Base-by-base conservation (phyloP, 139 green algal species). In the Chlamydomonas incerta region DNA sequence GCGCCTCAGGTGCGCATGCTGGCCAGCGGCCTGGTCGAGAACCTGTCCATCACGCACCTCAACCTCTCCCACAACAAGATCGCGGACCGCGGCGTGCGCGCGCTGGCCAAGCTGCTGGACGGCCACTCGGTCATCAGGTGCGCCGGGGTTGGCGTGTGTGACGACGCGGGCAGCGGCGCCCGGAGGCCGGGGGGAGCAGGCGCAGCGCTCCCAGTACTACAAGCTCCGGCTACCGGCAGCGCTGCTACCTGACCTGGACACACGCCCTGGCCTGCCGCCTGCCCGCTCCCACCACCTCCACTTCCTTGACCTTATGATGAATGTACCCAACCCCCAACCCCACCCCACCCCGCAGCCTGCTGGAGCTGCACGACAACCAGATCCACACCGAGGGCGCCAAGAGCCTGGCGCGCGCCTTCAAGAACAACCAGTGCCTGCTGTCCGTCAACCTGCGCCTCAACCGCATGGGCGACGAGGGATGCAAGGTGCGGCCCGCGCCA, bases 51-150 rank as follows among this genome's bases (percentile, higher is more conserved):
- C 47, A 96, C 92, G n/a, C 90, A 97, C 85, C 91, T 98, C 70
- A 93, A 97, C 91, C 88, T 98, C 4, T 91, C 81, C 26, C 92
- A 96, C 88, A 98, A 98, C 87, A 95, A 93, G 90, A 87, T 93
- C 35, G 74, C 80, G 24, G 80, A 86, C 80, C 68, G 94, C 29
- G 95, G 95, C 46, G 89, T 96, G 66, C 85, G 93, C 21, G 94
- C 95, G 37, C 83, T 98, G 37, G 93, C 95, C 1, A 96, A 96
- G 88, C 89, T 96, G 62, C 87, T 98, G 62, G 93, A 97, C 65
- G 75, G 66, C 33, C 73, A 87, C 70, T 92, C 80, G 52, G 88
- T 95, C 31, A 90, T 98, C 34, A 68, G 41, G 41, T 50, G 41
- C 41, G 41, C 6, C n/a, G n/a, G n/a, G n/a, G n/a, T n/a, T n/a